Base-by-base conservation (phyloP, 371 early-diverging fungal genomes). In the Zopfochytrium polystomum region DNA sequence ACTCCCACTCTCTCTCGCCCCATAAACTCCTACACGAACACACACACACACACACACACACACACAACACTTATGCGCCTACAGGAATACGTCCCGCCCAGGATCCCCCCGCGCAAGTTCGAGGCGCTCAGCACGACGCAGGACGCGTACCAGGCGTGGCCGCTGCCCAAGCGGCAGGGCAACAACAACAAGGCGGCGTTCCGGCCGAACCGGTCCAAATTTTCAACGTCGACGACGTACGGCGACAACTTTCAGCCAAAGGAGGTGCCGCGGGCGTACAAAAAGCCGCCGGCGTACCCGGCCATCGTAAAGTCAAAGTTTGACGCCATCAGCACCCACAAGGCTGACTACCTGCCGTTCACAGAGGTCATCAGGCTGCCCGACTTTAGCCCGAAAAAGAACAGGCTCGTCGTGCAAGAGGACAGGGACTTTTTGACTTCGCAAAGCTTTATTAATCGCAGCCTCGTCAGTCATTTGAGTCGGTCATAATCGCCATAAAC, bases 401-500 rank as follows among this genome's bases (percentile, higher is more conserved):
- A 23, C 2, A 73, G 70, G 45, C 34, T 52, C 20, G 43, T 67
- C n/a, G 50, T 57, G 18, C 46, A 52, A 22, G 77, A 76, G 46
- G 77, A 73, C 53, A 62, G 77, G 30, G 77, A 76, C 64, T 76
- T 71, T 58, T 42, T 67, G 9, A 70, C 70, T 6, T 72, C 72
- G 5, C 67, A 60, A 42, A 52, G n/a, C n/a, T n/a, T n/a, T n/a
- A n/a, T n/a, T n/a, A n/a, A n/a, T n/a, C n/a, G n/a, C n/a, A n/a
- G n/a, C n/a, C 49, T 26, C 25, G n/a, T 73, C 53, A 77, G 34
- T 74, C 75, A 45, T 72, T 67, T 15, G 70, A 70, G 56, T 78
- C 83, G 27, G 80, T 83, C 89, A 88, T 88, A 58, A 88, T 87
- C 50, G 71, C 62, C 54, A 88, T 74, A 70, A 88, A 88, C 68